Conservation (phyloP, 331 rosid species). For the Pyrus hybrid region DNA sequence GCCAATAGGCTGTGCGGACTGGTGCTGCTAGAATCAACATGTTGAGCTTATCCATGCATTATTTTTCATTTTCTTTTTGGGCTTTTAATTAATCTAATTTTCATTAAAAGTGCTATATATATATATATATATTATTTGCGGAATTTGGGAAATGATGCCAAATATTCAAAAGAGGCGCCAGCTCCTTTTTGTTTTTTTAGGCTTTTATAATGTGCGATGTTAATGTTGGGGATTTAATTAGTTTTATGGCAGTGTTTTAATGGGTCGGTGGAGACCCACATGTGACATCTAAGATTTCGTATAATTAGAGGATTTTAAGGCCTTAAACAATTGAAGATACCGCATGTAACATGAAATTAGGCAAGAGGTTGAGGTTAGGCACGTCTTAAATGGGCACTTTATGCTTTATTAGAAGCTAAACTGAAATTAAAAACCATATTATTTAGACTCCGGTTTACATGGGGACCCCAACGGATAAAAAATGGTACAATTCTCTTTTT, state of each 20-base stretch:
- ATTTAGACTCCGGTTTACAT: too few species aligned
- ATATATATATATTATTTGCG: not conserved
- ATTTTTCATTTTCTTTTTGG: not conserved
- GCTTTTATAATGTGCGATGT: not conserved
- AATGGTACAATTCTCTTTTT: too few species aligned
- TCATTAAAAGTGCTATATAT: not conserved
- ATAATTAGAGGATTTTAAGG: not conserved
- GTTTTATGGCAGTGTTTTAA: not conserved
- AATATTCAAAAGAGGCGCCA: constrained; percentile 50
- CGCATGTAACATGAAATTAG: not conserved
- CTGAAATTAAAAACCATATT: too few species aligned
- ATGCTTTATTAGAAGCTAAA: not conserved
- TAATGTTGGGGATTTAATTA: not conserved
- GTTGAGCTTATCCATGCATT: not conserved
- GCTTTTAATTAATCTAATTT: not conserved
- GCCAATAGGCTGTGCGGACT: not conserved
- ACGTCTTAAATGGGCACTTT: not conserved
- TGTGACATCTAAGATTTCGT: not conserved
- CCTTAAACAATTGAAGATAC: not conserved
- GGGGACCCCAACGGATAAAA: too few species aligned
- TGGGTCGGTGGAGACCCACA: not conserved
- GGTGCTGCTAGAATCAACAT: not conserved
- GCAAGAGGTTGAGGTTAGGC: not conserved
- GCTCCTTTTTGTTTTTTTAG: constrained; percentile 10
- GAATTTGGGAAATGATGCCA: constrained; percentile 66